Evolutionary conservation across 1,284 basidiomycete species (phyloP), one percentile per base, ranked within the genome.

Genomic region (Hymenochaete sp.): DNA sequence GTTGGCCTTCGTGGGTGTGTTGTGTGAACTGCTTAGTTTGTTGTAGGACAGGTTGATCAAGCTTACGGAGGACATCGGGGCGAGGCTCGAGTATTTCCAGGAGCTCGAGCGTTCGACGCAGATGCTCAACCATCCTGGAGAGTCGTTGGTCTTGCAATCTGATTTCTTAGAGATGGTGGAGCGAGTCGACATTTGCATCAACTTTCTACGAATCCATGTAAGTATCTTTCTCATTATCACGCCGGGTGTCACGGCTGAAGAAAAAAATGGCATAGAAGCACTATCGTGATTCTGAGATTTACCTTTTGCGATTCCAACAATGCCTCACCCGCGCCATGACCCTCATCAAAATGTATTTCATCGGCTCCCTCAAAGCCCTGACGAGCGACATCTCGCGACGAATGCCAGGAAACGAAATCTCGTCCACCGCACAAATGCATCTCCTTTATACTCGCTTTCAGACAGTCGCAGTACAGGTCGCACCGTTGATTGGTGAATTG

Each of bases 301-400:
- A 95, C 60, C 69, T 95, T 7, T 72, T 97, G 16, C 80, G 93
- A 19, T 96, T 93, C 65, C 91, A 93, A 57, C 93, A 96, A 64
- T 96, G 93, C 62, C 82, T 96, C 75, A 93, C 89, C 0, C 79
- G 93, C 27, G 87, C 90, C 18, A 95, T 96, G 92, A 95, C 91
- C 0, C 71, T 97, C 42, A 90, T 96, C 66, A 93, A 88, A 60
- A 90, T 96, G 77, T 91, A 85, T 64, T 93, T 95, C 56, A 80
- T 93, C 18, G 82, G 84, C 3, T 82, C 85, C 2, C 68, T 96
- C 9, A 73, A 81, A 45, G 77, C 81, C 1, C 69, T 93, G 9
- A 77, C 81, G 1, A 64, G 75, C 18, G 88, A 95, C 54, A 74
- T 93, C 10, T 73, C 74, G 1, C 82, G 73, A 54, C 75, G 86